Base-by-base conservation (phyloP, 1,284 basidiomycete species). In the Microbotryomycetes sp. region DNA sequence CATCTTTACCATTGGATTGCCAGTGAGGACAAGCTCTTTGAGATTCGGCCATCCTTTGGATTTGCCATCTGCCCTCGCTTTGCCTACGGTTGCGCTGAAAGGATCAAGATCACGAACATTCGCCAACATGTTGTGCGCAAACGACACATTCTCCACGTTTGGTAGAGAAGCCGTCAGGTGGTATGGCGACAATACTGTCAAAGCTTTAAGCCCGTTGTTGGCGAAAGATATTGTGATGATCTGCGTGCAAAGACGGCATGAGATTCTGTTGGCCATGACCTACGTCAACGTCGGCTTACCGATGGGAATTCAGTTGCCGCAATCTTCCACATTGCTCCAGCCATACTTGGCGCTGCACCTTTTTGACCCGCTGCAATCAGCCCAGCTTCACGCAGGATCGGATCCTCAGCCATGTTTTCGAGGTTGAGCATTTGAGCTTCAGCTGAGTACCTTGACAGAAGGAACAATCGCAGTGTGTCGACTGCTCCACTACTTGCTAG, bases 291-390 rank as follows among this genome's bases (percentile, higher is more conserved):
- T 48, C 23, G 16, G 65, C 79, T 61, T 70, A 88, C 88, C 66
- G 84, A 81, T 29, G 91, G 90, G 68, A 83, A 84, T 49, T 90
- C 81, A 69, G 87, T 82, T 26, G 83, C 81, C 7, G 88, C 88
- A 22, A 92, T 79, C 76, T 92, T 93, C 79, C 90, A 89, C 45
- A 92, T 83, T 26, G 90, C 89, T 6, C 86, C 83, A 1, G 85
- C 83, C 69, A 90, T 86, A 67, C 82, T 83, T 42, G 77, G 73
- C 16, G 81, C 79, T 36, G 84, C 80, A 1, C 80, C 80, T 25
- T 83, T 82, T 29, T 79, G 76, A n/a, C 87, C 87, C 9, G 88
- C 87, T 2, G 86, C 80, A 28, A 79, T 73, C 50, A 92, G 77
- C 49, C 82, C 81, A 69, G 86, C 77, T 71, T 83, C 84, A 72